Evolutionary conservation across 768 basidiomycete genomes (phyloP).

Genomic region (Tephrocybe sp.): DNA sequence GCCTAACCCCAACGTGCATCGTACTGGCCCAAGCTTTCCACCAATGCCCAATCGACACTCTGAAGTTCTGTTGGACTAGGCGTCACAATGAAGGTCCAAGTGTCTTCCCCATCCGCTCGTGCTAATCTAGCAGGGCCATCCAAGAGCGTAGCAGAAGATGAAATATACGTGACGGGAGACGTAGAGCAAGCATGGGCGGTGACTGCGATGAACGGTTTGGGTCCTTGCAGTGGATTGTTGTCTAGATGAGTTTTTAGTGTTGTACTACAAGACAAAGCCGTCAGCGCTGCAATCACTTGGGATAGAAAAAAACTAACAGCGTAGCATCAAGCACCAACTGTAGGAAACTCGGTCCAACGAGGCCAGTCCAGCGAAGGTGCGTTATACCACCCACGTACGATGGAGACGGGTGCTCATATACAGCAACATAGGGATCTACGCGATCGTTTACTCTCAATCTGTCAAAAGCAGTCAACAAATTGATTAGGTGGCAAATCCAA

Average conservation of each 20-base stretch:
- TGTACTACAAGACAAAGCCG: slow-evolving; percentile 4
- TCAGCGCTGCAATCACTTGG: background rate
- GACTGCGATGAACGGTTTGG: slow-evolving; percentile 37
- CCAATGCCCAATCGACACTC: slow-evolving; percentile 31
- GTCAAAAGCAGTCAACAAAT: background rate
- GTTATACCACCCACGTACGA: slow-evolving; percentile 42
- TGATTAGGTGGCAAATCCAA: background rate
- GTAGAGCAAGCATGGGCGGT: slow-evolving; percentile 40
- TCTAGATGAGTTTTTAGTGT: slow-evolving; percentile 6
- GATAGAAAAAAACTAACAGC: slow-evolving; percentile 25
- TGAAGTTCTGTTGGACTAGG: slow-evolving; percentile 11
- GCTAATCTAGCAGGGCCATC: slow-evolving; percentile 39
- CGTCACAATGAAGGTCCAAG: slow-evolving; percentile 41
- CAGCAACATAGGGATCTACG: slow-evolving; percentile 65
- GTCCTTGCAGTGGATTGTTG: background rate
- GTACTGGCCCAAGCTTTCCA: slow-evolving; percentile 26
- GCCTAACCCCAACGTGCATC: slow-evolving; percentile 28
- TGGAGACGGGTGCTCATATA: slow-evolving; percentile 56
- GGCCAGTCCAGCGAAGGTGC: slow-evolving; percentile 60
- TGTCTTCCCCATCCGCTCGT: slow-evolving; percentile 50
- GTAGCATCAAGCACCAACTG: slow-evolving; percentile 46
- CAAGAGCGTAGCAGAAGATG: slow-evolving; percentile 19
- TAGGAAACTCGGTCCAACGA: slow-evolving; percentile 51
- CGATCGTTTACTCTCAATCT: slow-evolving; percentile 63
- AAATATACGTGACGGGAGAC: slow-evolving; percentile 52